Percentiles rank a stretch among this genome's conserved stretches.
These are phyloP conservation scores for Amanita rimosa DNA, from an alignment of 768 basidiomycete genomes.

Conservation along the genomic window DNA sequence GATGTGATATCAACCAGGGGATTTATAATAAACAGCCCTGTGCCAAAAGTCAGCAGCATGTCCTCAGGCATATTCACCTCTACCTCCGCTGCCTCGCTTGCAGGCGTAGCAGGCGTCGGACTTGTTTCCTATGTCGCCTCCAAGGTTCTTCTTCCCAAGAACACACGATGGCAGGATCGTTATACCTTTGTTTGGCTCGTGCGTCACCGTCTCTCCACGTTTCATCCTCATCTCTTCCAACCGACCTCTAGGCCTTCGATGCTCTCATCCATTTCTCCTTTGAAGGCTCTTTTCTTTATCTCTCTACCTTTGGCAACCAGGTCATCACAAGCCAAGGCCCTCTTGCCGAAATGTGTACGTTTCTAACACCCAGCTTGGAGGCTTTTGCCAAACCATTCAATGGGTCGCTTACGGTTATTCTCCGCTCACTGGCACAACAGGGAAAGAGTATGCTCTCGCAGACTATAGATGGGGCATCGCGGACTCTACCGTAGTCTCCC, in stretches of 20 bases:
- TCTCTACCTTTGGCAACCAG: constrained; percentile 62
- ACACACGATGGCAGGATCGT: constrained; percentile 50
- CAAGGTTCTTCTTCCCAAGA: constrained; percentile 48
- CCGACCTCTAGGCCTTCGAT: constrained; percentile 50
- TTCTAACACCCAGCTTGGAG: no score
- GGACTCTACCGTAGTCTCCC: constrained; percentile 71
- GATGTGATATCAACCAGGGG: no score
- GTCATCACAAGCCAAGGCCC: constrained; percentile 60
- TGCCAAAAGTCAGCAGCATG: neutral
- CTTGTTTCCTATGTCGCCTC: constrained; percentile 41
- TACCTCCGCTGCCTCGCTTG: constrained; percentile 56
- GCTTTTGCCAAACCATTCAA: no score
- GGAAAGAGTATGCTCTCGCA: constrained; percentile 74
- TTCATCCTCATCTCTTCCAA: neutral
- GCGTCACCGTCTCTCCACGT: neutral
- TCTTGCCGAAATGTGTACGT: constrained; percentile 69
- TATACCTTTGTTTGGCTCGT: constrained; percentile 76
- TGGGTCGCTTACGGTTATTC: no score
- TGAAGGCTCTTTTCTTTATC: constrained; percentile 73
- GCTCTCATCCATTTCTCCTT: constrained; percentile 70
- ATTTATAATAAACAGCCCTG: no score
- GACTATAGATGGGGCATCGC: constrained; percentile 76
- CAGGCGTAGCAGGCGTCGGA: constrained; percentile 41
- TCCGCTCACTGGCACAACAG: no score
- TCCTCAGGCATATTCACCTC: constrained; percentile 31